Conservation (phyloP, 257 asterid species). For the Przewalskia tangutica region DNA sequence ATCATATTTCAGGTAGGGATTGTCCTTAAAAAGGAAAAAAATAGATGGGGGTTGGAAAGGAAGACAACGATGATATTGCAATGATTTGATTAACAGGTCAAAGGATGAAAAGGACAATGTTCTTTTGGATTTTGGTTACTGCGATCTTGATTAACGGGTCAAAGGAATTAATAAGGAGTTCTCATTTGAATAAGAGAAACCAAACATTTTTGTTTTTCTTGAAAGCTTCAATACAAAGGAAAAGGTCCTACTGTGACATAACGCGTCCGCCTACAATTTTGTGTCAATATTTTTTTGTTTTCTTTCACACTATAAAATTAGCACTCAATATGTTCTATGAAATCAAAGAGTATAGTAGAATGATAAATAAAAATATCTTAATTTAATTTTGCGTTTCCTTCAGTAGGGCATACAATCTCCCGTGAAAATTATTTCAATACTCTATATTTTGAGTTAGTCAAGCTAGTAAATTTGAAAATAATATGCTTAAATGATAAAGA, state of each 20-base stretch:
- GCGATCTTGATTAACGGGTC: conserved; percentile 23
- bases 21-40: background rate
- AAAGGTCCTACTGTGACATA: conserved; percentile 13
- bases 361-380: too few species aligned
- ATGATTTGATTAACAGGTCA: conserved; percentile 11
- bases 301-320: background rate
- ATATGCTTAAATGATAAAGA: too few species aligned
- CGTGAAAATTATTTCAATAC: too few species aligned
- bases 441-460: too few species aligned
- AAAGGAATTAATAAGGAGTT: conserved; percentile 12
- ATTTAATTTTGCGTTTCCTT: too few species aligned
- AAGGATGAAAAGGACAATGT: conserved; percentile 3
- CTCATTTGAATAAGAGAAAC: background rate
- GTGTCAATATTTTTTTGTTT: background rate
- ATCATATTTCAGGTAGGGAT: background rate
- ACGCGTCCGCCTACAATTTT: background rate
- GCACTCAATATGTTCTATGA: background rate
- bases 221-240: conserved; percentile 21
- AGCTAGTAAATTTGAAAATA: too few species aligned
- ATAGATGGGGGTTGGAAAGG: background rate
- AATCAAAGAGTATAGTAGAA: too few species aligned
- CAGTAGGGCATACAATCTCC: too few species aligned
- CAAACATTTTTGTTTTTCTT: background rate
- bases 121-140: background rate
- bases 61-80: background rate